Base-by-base conservation (phyloP, 2,329 filamentous ascomycete species). In the Juglanconis sp. region DNA sequence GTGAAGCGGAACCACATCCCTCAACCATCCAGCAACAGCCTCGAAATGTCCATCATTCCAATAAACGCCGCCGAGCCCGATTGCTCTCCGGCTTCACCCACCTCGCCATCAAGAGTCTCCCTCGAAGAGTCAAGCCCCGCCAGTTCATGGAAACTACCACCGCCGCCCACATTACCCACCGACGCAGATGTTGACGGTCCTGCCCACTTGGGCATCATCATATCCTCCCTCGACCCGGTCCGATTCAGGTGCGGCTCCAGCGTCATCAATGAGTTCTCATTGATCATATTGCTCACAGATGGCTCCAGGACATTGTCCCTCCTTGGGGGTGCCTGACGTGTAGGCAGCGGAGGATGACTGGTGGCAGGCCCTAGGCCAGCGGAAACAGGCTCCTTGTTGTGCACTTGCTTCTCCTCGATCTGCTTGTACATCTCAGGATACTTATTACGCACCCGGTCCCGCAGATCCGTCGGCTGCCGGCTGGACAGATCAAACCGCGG, bases 371-470 rank as follows among this genome's bases (percentile, higher is more conserved):
- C 53, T 24, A 56, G 35, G 15, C 34, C 61, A 10, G 47, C 36
- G 3, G 35, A 38, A n/a, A 40, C n/a, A 8, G 71, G 69, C 13
- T 81, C 76, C 65, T 79, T 77, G 61, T 75, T 68, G 50, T 79
- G 77, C 58, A 82, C 77, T 4, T 76, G 73, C 36, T 81, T 79
- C 70, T 84, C 85, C 67, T 86, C 83, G 50, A 84, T 83, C 57
- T 76, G 74, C 31, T 79, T 76, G 65, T 85, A 87, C 36, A 83
- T 80, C 13, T 80, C 79, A 3, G 84, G 82, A 65, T 86, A 86
- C 65, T 86, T 87, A 71, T 88, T 88, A 48, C 86, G 80, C 36
- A 87, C 79, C 30, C 86, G 78, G 64, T 88, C 86, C 63, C 86
- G 77, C 55, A 88, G 70, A 67, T 88, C 86, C 0, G 85, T 88